phyloP scores from a whole-genome alignment of 768 basidiomycete species.

The Atractiella rhizophila region DNA sequence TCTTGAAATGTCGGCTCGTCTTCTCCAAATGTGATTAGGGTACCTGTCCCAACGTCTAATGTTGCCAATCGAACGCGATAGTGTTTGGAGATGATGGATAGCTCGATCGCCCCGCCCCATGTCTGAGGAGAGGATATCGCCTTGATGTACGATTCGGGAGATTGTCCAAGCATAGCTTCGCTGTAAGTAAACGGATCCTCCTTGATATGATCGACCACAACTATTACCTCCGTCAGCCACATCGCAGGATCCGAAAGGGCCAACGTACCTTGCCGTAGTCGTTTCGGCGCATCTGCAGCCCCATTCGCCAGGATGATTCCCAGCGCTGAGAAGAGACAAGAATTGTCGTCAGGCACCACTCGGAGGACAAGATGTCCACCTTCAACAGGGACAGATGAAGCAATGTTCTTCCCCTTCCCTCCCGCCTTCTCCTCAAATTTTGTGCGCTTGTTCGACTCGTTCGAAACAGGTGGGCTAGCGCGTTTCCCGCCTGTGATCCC shows the following conservation, averaged over 20 bases:
- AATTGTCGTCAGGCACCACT: slow-evolving; percentile 6
- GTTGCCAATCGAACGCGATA: slow-evolving; percentile 2
- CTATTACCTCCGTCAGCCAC: neutral
- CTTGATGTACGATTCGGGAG: slow-evolving; percentile 2
- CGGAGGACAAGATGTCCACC: slow-evolving; percentile 1
- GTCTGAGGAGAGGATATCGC: neutral
- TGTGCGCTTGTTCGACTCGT: too few relatives aligned
- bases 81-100: slow-evolving; percentile 1
- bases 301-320: slow-evolving; percentile 2
- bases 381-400: neutral
- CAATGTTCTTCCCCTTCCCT: too few relatives aligned
- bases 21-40: too few relatives aligned
- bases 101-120: slow-evolving; percentile 7
- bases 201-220: neutral
- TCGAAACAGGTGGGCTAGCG: too few relatives aligned
- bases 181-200: slow-evolving; percentile 2
- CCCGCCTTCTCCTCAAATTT: too few relatives aligned
- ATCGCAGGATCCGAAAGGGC: too few relatives aligned
- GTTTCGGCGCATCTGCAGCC: neutral
- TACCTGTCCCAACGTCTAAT: slow-evolving; percentile 4
- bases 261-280: neutral
- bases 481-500: too few relatives aligned
- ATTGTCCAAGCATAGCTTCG: slow-evolving; percentile 4
- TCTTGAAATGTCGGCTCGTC: slow-evolving; percentile 1
- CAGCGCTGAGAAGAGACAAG: slow-evolving; percentile 5